These are phyloP conservation scores for Cryptosporidium andersoni DNA, from an alignment of 169 alveolate genomes.

Conservation along the genomic window DNA sequence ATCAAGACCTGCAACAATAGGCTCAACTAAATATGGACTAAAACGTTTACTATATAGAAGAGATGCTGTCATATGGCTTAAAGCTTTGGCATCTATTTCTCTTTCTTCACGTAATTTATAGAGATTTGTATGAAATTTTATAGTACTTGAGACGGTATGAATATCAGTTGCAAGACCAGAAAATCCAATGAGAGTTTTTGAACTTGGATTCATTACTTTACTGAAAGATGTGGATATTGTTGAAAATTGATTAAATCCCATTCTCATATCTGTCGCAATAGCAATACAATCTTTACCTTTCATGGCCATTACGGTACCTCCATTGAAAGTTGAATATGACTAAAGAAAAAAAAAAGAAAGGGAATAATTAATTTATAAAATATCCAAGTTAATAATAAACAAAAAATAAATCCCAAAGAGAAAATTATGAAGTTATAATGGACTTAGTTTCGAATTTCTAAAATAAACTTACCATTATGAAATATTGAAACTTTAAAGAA, in stretches of 20 bases:
- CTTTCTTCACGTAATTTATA: slow-evolving; percentile 87
- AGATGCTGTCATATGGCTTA: slow-evolving; percentile 88
- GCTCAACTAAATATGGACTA: slow-evolving; percentile 91
- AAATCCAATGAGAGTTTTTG: slow-evolving; percentile 85
- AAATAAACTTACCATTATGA: no score
- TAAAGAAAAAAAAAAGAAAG: not conserved
- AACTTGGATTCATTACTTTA: slow-evolving; percentile 89
- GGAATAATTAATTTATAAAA: no score
- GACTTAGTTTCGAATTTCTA: no score
- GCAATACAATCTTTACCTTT: slow-evolving; percentile 95
- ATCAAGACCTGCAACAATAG: slow-evolving; percentile 92
- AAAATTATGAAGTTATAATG: no score
- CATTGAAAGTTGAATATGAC: slow-evolving; percentile 89
- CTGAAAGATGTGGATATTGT: slow-evolving; percentile 88
- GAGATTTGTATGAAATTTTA: slow-evolving; percentile 88
- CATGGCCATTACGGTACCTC: slow-evolving; percentile 97
- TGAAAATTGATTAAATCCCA: slow-evolving; percentile 87
- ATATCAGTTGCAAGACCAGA: slow-evolving; percentile 93
- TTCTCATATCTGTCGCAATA: slow-evolving; percentile 93
- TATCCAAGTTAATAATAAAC: no score
- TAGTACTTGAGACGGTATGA: slow-evolving; percentile 84
- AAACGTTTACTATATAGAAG: slow-evolving; percentile 88
- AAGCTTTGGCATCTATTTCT: slow-evolving; percentile 88
- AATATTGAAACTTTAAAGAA: no score
- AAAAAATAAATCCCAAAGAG: no score